phyloP scores from a whole-genome alignment of 202 grass and related monocot species.

The Elaeis oleifera region DNA sequence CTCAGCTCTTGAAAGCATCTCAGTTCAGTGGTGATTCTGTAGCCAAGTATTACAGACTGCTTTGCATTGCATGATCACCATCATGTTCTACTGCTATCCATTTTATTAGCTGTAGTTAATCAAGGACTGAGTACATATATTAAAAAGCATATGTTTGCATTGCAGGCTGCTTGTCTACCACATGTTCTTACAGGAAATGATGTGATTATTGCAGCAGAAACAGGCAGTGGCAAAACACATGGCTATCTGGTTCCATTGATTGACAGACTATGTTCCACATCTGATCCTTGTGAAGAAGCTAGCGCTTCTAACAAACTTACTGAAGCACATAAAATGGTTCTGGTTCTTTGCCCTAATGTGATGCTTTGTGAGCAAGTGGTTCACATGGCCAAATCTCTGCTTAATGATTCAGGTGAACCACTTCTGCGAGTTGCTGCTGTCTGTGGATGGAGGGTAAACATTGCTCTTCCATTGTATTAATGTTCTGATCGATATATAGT shows the following conservation, averaged over 20 bases:
- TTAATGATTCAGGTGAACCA: slow-evolving; percentile 60
- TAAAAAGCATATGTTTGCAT: background rate
- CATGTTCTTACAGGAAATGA: slow-evolving; percentile 61
- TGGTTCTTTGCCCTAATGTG: slow-evolving; percentile 89
- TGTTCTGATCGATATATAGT: too few species aligned
- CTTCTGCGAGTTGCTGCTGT: slow-evolving; percentile 62
- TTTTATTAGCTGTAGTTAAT: too few species aligned
- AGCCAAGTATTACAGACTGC: too few species aligned
- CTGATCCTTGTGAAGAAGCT: slow-evolving; percentile 24
- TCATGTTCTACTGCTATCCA: too few species aligned
- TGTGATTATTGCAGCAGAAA: slow-evolving; percentile 85
- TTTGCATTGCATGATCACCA: too few species aligned
- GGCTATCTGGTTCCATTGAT: slow-evolving; percentile 85
- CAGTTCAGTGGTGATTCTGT: too few species aligned
- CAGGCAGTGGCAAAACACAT: slow-evolving; percentile 94
- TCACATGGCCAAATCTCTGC: slow-evolving; percentile 63
- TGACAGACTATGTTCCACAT: slow-evolving; percentile 51
- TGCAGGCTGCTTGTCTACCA: slow-evolving; percentile 78
- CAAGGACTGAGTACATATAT: too few species aligned
- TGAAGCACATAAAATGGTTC: slow-evolving; percentile 12
- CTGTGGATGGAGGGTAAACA: slow-evolving; percentile 73
- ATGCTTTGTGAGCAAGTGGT: slow-evolving; percentile 96
- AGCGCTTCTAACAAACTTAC: slow-evolving; percentile 16
- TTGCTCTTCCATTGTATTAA: background rate
- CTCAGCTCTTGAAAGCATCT: too few species aligned